Evolutionary conservation across 371 early-diverging fungal genomes (phyloP), one percentile per base, ranked within the genome.

Genomic region (Apophysomyces ossiformis): DNA sequence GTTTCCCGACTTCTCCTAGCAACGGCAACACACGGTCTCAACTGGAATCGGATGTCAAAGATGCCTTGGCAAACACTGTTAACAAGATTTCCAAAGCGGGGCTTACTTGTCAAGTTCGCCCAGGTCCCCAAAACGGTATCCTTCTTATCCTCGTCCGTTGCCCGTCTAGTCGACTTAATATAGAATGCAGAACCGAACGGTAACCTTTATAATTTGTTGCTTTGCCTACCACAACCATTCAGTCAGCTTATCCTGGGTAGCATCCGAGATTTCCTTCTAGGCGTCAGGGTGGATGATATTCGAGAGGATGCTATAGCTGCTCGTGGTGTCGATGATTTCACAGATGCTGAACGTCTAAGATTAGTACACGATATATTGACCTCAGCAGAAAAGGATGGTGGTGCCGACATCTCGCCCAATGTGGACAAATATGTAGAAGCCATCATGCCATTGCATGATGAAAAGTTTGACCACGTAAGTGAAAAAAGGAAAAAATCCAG

Each of bases 381-480:
- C 0, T 80, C 82, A 11, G 74, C 90, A 7, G 79, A 70, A 37
- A 69, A 73, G 37, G 91, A 93, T 57, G 92, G 92, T 38, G 90
- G 95, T 16, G 93, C 91, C 1, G 89, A 86, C 26, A 83, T 92
- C 50, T 76, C 85, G 46, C 75, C 85, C 1, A 74, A 80, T 15
- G 64, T 77, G 0, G 85, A 87, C 64, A 80, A 79, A 7, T 89
- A 72, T 70, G 83, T 91, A 4, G 89, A 88, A n/a, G 84, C 88
- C 26, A 82, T 95, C 37, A 85, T 92, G 56, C 89, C 92, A 12
- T 76, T 94, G 60, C 95, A 96, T 64, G 88, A 95, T 71, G 81
- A 84, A 39, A 76, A 82, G 26, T 93, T 91, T 68, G 88, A 94
- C 74, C 79, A 87, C 66, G 91, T 88, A 85, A 56, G 61, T 26